These are phyloP conservation scores for Pyracantha coccinea DNA, from an alignment of 331 rosid genomes.

Conservation along the genomic window DNA sequence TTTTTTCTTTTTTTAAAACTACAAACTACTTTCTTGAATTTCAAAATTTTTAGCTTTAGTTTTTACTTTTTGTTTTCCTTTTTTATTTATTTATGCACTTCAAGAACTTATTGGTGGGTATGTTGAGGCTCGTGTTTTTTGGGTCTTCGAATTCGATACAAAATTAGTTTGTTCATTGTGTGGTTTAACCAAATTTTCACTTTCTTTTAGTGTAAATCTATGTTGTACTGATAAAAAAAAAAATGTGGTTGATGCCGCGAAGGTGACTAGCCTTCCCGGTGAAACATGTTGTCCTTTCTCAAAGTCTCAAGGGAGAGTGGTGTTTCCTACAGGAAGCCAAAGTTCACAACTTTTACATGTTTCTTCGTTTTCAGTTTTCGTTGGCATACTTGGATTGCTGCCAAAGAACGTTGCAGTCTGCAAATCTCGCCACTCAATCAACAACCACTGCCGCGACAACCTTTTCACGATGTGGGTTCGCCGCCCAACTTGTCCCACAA, in stretches of 20 bases:
- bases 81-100: too few relatives aligned
- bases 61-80: too few relatives aligned
- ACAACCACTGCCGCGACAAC: neutral
- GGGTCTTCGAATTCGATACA: too few relatives aligned
- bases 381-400: slow-evolving; percentile 16
- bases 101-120: too few relatives aligned
- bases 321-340: neutral
- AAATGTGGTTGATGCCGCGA: neutral
- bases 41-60: too few relatives aligned
- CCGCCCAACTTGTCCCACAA: slow-evolving; percentile 12
- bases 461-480: slow-evolving; percentile 6
- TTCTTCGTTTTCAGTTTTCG: neutral
- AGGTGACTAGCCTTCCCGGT: neutral
- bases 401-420: neutral
- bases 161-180: too few relatives aligned
- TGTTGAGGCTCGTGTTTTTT: too few relatives aligned
- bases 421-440: neutral
- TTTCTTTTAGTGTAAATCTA: fast-evolving
- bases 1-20: too few relatives aligned
- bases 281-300: neutral
- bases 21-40: too few relatives aligned
- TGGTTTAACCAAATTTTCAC: fast-evolving
- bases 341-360: neutral
- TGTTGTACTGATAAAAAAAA: too few relatives aligned
- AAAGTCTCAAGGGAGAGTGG: neutral